Evolutionary conservation across 139 green algal species (phyloP).

Genomic region (Edaphochlamys debaryana): DNA sequence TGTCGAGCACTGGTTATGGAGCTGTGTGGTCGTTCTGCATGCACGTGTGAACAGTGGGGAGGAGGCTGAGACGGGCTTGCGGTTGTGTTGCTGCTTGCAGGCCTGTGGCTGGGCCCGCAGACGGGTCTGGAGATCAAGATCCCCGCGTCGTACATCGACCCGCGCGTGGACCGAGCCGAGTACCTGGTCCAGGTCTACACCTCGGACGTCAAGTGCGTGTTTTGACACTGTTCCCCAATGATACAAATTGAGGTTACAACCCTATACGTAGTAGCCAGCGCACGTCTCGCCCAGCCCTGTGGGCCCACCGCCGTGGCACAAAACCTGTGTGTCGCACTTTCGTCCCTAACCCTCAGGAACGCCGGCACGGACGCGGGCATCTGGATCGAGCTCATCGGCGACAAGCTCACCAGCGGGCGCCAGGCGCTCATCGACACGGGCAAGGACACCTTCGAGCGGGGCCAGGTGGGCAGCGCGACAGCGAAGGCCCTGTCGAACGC

Average conservation of each 20-base stretch:
- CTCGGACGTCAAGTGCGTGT: slow-evolving; percentile 45
- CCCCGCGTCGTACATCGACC: slow-evolving; percentile 36
- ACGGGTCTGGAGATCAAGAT: slow-evolving; percentile 41
- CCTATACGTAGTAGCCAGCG: no score
- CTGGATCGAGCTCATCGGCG: slow-evolving; percentile 47
- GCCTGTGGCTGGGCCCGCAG: slow-evolving; percentile 43
- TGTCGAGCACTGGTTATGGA: not conserved
- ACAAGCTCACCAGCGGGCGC: slow-evolving; percentile 37
- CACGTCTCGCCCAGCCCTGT: no score
- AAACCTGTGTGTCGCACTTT: no score
- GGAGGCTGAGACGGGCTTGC: not conserved
- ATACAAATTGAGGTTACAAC: no score
- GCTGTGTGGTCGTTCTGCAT: not conserved
- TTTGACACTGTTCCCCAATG: no score
- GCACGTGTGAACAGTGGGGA: no score
- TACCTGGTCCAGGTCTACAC: slow-evolving; percentile 50
- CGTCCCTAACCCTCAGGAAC: slow-evolving; percentile 38
- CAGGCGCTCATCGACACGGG: slow-evolving; percentile 45
- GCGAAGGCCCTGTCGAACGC: no score
- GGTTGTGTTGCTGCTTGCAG: not conserved
- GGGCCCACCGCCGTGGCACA: no score
- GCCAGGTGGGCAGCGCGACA: slow-evolving; percentile 34
- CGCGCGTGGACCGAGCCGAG: slow-evolving; percentile 27
- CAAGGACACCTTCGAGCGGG: slow-evolving; percentile 59
- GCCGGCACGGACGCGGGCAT: slow-evolving; percentile 52